phyloP scores from a whole-genome alignment of 1,139 yeast genomes.

The Candida dubliniensis region DNA sequence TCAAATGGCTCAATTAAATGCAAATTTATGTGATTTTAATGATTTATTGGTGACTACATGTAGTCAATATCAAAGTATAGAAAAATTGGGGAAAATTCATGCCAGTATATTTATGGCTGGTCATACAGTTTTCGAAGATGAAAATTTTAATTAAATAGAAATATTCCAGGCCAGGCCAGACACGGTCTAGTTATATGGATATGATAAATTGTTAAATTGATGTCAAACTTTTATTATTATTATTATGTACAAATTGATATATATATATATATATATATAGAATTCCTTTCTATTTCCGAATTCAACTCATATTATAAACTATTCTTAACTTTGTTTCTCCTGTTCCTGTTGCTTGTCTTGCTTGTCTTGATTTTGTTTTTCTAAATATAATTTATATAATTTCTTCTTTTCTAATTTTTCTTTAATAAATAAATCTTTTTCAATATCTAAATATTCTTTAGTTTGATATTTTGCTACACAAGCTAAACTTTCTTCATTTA shows the following conservation, averaged over 20 bases:
- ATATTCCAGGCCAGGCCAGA: too few relatives aligned
- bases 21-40: constrained; percentile 58
- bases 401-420: constrained; percentile 49
- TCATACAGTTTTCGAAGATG: constrained; percentile 60
- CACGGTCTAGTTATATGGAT: too few relatives aligned
- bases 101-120: constrained; percentile 66
- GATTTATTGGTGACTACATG: constrained; percentile 54
- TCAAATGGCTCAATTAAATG: constrained; percentile 62
- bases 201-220: too few relatives aligned
- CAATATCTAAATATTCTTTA: constrained; percentile 66
- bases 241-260: too few relatives aligned
- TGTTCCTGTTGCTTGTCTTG: not conserved
- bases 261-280: not conserved
- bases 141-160: constrained; percentile 21
- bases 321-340: not conserved
- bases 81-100: constrained; percentile 59
- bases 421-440: constrained; percentile 62
- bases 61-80: constrained; percentile 55
- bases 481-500: constrained; percentile 31
- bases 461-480: constrained; percentile 74
- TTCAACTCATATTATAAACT: too few relatives aligned
- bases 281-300: constrained; percentile 1
- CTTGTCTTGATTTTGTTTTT: constrained; percentile 6
- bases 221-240: too few relatives aligned
- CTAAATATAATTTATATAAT: constrained; percentile 13